These are phyloP conservation scores for Moesziomyces antarcticus DNA, from an alignment of 1,284 basidiomycete genomes.

Conservation along the genomic window DNA sequence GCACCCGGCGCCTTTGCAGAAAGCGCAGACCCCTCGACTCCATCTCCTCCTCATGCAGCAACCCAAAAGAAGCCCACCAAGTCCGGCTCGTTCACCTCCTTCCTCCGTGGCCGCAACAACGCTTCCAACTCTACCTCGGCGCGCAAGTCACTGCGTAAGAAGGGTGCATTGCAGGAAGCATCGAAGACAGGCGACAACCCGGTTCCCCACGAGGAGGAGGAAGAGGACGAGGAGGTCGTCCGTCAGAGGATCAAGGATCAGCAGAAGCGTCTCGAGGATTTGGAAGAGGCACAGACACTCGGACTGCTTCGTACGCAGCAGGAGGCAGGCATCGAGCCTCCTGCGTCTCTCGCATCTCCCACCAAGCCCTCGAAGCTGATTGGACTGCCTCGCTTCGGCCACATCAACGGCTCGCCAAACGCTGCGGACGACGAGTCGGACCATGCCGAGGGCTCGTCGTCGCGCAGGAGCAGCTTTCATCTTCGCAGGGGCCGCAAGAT, in stretches of 20 bases:
- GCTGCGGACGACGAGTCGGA: not conserved
- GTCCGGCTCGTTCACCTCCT: constrained; percentile 15
- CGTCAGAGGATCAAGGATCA: constrained; percentile 33
- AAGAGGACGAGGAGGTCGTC: constrained; percentile 27
- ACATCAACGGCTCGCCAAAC: constrained; percentile 4
- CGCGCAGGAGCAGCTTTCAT: constrained; percentile 19
- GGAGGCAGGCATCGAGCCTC: constrained; percentile 35
- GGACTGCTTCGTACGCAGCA: constrained; percentile 37
- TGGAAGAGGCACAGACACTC: constrained; percentile 41
- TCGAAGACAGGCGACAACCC: too few relatives aligned
- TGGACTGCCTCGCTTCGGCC: constrained; percentile 31
- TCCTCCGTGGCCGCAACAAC: constrained; percentile 10
- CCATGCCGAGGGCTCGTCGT: not conserved
- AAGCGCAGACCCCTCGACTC: not conserved
- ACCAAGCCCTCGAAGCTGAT: constrained; percentile 23
- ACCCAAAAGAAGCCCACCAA: not conserved
- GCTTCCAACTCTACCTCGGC: not conserved
- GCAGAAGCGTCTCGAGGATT: constrained; percentile 33
- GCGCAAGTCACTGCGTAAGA: constrained; percentile 1
- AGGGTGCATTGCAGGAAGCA: not conserved
- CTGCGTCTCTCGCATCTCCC: constrained; percentile 10
- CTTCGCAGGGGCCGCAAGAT: constrained; percentile 1
- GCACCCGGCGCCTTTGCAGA: constrained; percentile 14
- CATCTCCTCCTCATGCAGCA: not conserved
- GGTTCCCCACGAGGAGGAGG: constrained; percentile 15